Percentiles rank a stretch among this genome's conserved stretches.
phyloP scores from a whole-genome alignment of 108 stramenopile species.

The Aurantiochytrium sp. region DNA sequence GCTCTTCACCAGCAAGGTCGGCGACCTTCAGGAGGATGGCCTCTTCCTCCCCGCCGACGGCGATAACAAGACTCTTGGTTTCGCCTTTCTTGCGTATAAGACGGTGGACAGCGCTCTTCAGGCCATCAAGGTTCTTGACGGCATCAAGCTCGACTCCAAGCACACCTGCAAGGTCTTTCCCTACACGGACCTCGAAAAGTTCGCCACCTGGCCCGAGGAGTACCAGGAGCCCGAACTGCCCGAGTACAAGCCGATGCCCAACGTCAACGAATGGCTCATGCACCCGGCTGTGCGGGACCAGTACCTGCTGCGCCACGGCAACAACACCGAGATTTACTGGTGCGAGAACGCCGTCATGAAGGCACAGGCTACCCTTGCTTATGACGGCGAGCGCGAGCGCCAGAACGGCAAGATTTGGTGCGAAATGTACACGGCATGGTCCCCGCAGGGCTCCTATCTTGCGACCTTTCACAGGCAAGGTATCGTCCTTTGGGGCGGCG shows the following conservation, averaged over 20 bases:
- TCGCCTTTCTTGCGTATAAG: slow-evolving; percentile 20
- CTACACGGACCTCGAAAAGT: slow-evolving; percentile 24
- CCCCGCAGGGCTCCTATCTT: slow-evolving; percentile 30
- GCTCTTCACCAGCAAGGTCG: slow-evolving; percentile 9
- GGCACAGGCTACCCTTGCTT: background rate
- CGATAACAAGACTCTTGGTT: slow-evolving; percentile 16
- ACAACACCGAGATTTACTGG: slow-evolving; percentile 33
- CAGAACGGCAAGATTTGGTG: slow-evolving; percentile 23
- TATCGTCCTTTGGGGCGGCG: slow-evolving; percentile 32
- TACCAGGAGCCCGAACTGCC: background rate
- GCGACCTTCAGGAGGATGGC: slow-evolving; percentile 17
- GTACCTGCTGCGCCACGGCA: slow-evolving; percentile 20
- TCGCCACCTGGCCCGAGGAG: slow-evolving; percentile 18
- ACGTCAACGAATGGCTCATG: slow-evolving; percentile 17
- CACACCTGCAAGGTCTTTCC: slow-evolving; percentile 26
- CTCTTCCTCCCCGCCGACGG: slow-evolving; percentile 13
- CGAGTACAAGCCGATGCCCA: slow-evolving; percentile 1
- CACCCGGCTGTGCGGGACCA: slow-evolving; percentile 24
- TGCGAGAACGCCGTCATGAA: background rate
- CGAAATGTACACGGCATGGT: slow-evolving; percentile 29
- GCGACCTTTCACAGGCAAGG: slow-evolving; percentile 30
- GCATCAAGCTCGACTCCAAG: slow-evolving; percentile 27
- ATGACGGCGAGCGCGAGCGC: slow-evolving; percentile 27
- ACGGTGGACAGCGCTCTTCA: slow-evolving; percentile 4
- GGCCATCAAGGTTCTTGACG: slow-evolving; percentile 21